Evolutionary conservation across 371 early-diverging fungal genomes (phyloP).

Genomic region (Rhizopus microsporus): DNA sequence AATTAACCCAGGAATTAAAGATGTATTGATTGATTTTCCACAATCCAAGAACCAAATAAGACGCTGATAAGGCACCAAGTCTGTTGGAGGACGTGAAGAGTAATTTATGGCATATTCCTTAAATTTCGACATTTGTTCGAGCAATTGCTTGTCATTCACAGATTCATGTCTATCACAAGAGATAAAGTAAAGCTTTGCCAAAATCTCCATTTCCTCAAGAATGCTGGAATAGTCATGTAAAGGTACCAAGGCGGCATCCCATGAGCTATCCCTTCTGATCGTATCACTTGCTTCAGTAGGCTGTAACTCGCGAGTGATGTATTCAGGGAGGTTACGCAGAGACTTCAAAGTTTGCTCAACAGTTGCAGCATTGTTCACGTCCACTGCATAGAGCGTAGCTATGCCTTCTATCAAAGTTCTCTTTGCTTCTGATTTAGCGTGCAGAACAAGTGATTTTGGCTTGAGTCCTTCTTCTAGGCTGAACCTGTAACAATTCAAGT

Average conservation of each 20-base stretch:
- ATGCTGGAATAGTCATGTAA: slow-evolving; percentile 58
- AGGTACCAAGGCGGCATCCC: slow-evolving; percentile 52
- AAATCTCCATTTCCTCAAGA: slow-evolving; percentile 55
- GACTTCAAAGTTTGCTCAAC: slow-evolving; percentile 53
- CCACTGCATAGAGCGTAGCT: slow-evolving; percentile 73
- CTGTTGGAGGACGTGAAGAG: slow-evolving; percentile 63
- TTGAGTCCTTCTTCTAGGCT: slow-evolving; percentile 26
- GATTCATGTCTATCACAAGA: slow-evolving; percentile 9
- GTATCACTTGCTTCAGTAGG: slow-evolving; percentile 1
- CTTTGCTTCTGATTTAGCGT: slow-evolving; percentile 53
- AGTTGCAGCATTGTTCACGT: slow-evolving; percentile 56
- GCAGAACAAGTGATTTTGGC: slow-evolving; percentile 32
- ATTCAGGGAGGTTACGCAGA: slow-evolving; percentile 55
- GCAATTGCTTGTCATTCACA: slow-evolving; percentile 12
- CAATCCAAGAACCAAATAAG: slow-evolving; percentile 65
- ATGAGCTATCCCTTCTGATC: slow-evolving; percentile 22
- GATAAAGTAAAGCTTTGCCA: slow-evolving; percentile 42
- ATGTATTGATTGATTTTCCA: slow-evolving; percentile 23
- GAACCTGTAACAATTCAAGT: slow-evolving; percentile 33
- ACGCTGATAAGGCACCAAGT: slow-evolving; percentile 69
- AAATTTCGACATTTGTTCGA: slow-evolving; percentile 23
- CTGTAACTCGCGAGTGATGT: slow-evolving; percentile 31
- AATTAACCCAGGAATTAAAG: slow-evolving; percentile 34
- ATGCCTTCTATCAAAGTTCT: slow-evolving; percentile 69
- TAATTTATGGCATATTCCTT: slow-evolving; percentile 51